Evolutionary conservation across 768 basidiomycete genomes (phyloP).

Genomic region (Ramaria sp.): DNA sequence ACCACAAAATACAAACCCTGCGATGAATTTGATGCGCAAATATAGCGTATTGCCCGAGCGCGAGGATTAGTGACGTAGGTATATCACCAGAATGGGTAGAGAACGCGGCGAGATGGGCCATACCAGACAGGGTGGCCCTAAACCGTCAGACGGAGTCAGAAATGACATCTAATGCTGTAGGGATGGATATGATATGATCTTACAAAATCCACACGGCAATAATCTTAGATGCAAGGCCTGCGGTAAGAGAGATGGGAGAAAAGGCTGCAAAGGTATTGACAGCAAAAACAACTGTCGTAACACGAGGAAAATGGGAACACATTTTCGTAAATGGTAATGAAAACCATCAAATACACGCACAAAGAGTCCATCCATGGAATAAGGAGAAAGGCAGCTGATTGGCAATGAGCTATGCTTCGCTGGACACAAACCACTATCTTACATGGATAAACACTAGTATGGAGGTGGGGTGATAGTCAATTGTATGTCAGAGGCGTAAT

Average conservation of each 20-base stretch:
- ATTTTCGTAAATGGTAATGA: not conserved
- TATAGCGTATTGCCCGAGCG: slow-evolving; percentile 9
- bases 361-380: slow-evolving; percentile 10
- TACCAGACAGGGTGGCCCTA: slow-evolving; percentile 6
- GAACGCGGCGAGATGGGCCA: slow-evolving; percentile 3
- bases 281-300: not conserved
- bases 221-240: slow-evolving; percentile 2
- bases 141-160: not conserved
- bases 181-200: not conserved
- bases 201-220: slow-evolving; percentile 12
- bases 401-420: not conserved
- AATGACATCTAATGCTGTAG: not conserved
- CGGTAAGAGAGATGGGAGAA: slow-evolving; percentile 4
- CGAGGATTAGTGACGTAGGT: slow-evolving; percentile 3
- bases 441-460: slow-evolving; percentile 8
- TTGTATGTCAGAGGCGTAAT: not conserved
- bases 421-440: not conserved
- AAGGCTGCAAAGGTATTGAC: slow-evolving; percentile 8
- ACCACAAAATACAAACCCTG: not conserved
- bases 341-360: not conserved
- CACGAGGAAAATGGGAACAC: not conserved
- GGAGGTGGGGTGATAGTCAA: not conserved
- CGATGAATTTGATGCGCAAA: slow-evolving; percentile 7
- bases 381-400: slow-evolving; percentile 8
- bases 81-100: slow-evolving; percentile 6